Evolutionary conservation across 495 filamentous ascomycete genomes (phyloP), one percentile per base, ranked within the genome.

Genomic region (Cercophora scortea): DNA sequence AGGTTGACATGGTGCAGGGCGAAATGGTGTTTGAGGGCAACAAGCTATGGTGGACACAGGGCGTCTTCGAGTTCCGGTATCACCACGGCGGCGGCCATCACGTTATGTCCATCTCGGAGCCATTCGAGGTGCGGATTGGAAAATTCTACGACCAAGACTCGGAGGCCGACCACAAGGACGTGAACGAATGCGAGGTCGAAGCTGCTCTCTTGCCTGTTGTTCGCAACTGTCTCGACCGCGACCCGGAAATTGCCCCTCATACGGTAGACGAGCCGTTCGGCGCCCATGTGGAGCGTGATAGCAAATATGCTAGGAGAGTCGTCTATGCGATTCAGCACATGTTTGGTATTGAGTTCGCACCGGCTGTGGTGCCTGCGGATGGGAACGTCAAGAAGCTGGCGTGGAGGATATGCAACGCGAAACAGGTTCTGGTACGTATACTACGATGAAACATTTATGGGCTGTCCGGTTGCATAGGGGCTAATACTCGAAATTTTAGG

Each of bases 311-410:
- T 15, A 87, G 83, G 64, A 69, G 93, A 39, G 82, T 97, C 33
- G 89, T 96, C 0, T 97, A 92, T 71, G 93, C 94, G 9, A 88
- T 97, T 38, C 86, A 86, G 51, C 88, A 95, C 69, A 97, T 96
- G 92, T 98, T 98, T 63, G 94, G 93, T 49, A 85, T 98, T 53
- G 94, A 98, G 67, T 86, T 98, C 55, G 89, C 94, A 7, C 86
- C 90, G 3, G 88, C 88, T 46, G 94, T 98, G 11, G 93, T 98
- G 41, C 83, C 85, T 51, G 89, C 90, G 1, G 93, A 98, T 75
- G 92, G 94, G 6, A 93, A 84, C 59, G 89, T 97, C 32, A 81
- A 75, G 62, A 95, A 95, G 62, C 74, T 98, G 42, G 88, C 91
- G 25, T 97, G 93, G 94, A 80, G 93, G 59, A 88, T 98, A 53